These are phyloP conservation scores for Avena atlantica DNA, from an alignment of 176 grass and related monocot genomes.

Conservation along the genomic window DNA sequence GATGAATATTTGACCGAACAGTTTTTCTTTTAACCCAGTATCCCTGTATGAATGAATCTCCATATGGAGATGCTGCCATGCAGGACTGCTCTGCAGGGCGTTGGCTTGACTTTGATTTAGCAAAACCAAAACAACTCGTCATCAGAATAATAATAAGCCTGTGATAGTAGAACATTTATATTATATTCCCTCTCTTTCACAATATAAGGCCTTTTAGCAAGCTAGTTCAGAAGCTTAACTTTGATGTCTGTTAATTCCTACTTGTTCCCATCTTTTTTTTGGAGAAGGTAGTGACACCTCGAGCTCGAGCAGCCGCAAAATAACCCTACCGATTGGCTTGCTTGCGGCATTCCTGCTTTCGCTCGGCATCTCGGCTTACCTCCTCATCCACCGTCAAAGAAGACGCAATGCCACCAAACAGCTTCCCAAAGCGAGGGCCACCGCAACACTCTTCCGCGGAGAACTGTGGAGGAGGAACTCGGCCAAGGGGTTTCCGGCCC, in stretches of 20 bases:
- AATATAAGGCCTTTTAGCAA: too few relatives aligned
- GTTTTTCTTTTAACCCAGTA: too few relatives aligned
- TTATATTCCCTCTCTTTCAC: too few relatives aligned
- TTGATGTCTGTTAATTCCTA: not conserved
- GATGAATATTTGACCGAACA: too few relatives aligned
- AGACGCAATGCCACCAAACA: not conserved
- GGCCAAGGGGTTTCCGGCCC: fast-evolving
- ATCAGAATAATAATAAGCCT: too few relatives aligned
- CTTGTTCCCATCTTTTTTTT: not conserved
- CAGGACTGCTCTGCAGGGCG: too few relatives aligned
- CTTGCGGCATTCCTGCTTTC: not conserved
- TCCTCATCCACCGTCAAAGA: not conserved
- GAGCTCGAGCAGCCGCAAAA: not conserved
- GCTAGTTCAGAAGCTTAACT: not conserved
- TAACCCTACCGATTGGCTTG: not conserved
- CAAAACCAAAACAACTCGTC: too few relatives aligned
- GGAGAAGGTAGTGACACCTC: not conserved
- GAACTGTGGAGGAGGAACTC: fast-evolving
- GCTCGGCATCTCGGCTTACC: not conserved
- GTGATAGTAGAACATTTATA: too few relatives aligned
- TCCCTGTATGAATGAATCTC: too few relatives aligned
- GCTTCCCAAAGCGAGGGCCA: fast-evolving
- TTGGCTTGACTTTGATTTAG: too few relatives aligned
- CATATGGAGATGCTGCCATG: too few relatives aligned
- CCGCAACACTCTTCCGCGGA: not conserved